phyloP scores from a whole-genome alignment of 108 stramenopile species.

The Skeletonema potamos region DNA sequence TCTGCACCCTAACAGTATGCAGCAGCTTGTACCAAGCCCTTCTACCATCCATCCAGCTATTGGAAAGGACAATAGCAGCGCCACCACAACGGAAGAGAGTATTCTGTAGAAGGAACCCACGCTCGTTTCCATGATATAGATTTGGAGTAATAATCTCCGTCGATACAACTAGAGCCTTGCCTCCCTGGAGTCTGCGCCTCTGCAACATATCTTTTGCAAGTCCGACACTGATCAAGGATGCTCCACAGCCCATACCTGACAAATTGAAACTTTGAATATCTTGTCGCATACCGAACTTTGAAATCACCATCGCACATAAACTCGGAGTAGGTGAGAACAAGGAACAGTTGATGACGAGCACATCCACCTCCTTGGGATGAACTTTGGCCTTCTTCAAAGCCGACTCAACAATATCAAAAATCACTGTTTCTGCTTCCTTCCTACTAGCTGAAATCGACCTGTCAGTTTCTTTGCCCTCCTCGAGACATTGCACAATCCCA shows the following conservation, averaged over 20 bases:
- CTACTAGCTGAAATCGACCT: constrained; percentile 87
- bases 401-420: constrained; percentile 90
- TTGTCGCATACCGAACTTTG: constrained; percentile 89
- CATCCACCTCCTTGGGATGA: constrained; percentile 90
- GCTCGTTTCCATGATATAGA: constrained; percentile 96
- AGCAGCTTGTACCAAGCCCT: constrained; percentile 98
- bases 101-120: constrained; percentile 95
- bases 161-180: constrained; percentile 93
- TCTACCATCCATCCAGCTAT: constrained; percentile 92
- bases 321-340: constrained; percentile 97
- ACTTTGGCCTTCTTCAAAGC: constrained; percentile 89
- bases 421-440: constrained; percentile 92
- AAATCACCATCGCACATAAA: constrained; percentile 95
- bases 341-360: constrained; percentile 96
- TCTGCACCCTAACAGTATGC: constrained; percentile 95
- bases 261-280: constrained; percentile 93
- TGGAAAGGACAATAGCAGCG: constrained; percentile 94
- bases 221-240: constrained; percentile 91
- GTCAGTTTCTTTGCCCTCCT: constrained; percentile 71
- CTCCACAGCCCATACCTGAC: constrained; percentile 97
- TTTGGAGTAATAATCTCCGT: constrained; percentile 98
- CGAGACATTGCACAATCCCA: constrained; percentile 85
- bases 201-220: constrained; percentile 89
- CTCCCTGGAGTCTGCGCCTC: constrained; percentile 41
- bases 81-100: constrained; percentile 98